A percentile compares a stretch with the other conserved stretches of the same genome.
Evolutionary conservation across 805 yeast species (phyloP).

Genomic region (Candida parachauliodes): DNA sequence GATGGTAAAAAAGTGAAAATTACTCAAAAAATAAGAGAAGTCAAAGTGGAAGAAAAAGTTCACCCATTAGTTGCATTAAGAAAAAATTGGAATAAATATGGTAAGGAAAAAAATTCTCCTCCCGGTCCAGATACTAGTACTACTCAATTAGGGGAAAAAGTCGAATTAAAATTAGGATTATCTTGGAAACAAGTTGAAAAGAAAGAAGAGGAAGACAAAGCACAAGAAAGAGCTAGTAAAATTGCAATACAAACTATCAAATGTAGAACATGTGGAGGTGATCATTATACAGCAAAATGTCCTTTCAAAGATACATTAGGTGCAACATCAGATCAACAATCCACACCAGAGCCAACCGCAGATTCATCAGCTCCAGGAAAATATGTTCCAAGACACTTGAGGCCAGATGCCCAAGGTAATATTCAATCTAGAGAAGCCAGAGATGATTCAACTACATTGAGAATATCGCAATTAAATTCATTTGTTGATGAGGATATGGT

Average conservation of each 20-base stretch:
- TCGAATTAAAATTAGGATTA: slow-evolving; percentile 68
- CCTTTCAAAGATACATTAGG: slow-evolving; percentile 87
- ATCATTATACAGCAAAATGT: slow-evolving; percentile 91
- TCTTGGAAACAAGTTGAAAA: slow-evolving; percentile 76
- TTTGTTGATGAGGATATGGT: slow-evolving; percentile 79
- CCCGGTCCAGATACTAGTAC: slow-evolving; percentile 88
- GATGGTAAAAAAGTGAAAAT: slow-evolving; percentile 83
- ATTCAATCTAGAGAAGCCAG: slow-evolving; percentile 43
- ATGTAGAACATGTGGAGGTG: slow-evolving; percentile 93
- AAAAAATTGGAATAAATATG: slow-evolving; percentile 84
- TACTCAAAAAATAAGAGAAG: slow-evolving; percentile 79
- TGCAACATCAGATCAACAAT: slow-evolving; percentile 35
- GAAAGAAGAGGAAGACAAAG: slow-evolving; percentile 58
- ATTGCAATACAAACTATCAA: slow-evolving; percentile 43
- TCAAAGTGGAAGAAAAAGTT: slow-evolving; percentile 74
- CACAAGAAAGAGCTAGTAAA: slow-evolving; percentile 40
- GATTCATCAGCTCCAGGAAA: slow-evolving; percentile 22
- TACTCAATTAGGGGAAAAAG: slow-evolving; percentile 84
- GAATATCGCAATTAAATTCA: slow-evolving; percentile 87
- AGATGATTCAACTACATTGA: slow-evolving; percentile 84
- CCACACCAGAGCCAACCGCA: slow-evolving; percentile 26
- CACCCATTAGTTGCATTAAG: slow-evolving; percentile 85
- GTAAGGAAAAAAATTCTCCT: slow-evolving; percentile 65
- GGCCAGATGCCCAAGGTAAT: slow-evolving; percentile 41
- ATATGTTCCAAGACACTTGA: slow-evolving; percentile 45